Evolutionary conservation across 352 stramenopile genomes (phyloP).

Genomic region (Globisporangium barbulae): DNA sequence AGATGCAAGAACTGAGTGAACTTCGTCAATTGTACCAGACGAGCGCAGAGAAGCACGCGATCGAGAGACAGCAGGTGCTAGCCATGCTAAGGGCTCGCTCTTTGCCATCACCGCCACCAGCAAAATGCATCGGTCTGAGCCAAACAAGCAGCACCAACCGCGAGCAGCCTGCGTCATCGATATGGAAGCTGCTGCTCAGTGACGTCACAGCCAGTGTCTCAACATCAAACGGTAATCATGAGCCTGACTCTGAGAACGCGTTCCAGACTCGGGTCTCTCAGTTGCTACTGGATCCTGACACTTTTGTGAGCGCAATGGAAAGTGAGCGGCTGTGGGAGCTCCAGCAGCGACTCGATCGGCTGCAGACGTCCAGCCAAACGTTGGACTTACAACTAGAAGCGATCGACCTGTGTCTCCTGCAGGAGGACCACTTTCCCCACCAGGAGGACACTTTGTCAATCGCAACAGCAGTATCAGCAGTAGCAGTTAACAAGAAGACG

Average conservation of each 20-base stretch:
- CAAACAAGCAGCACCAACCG: background rate
- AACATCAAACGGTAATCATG: background rate
- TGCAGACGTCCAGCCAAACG: conserved; percentile 16
- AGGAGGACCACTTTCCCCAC: conserved; percentile 19
- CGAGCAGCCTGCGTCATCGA: conserved; percentile 3
- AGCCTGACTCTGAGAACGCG: background rate
- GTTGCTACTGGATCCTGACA: conserved; percentile 1
- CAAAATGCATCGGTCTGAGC: background rate
- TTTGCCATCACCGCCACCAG: background rate
- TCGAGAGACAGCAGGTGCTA: conserved; percentile 16
- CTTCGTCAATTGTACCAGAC: conserved; percentile 20
- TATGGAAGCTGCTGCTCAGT: conserved; percentile 27
- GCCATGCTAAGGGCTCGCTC: background rate
- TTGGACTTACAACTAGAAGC: conserved; percentile 32
- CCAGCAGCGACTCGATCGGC: conserved; percentile 22
- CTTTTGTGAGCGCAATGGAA: conserved; percentile 8
- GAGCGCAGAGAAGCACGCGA: conserved; percentile 18
- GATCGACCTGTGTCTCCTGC: conserved; percentile 33
- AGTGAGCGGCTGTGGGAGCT: conserved; percentile 20
- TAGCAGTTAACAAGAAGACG: conserved; percentile 9
- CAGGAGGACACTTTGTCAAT: background rate
- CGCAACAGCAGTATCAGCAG: conserved; percentile 3
- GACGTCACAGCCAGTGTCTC: conserved; percentile 1
- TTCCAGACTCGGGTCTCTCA: conserved; percentile 12
- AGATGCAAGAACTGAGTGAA: conserved; percentile 18